Evolutionary conservation across 2,329 filamentous ascomycete species (phyloP).

Genomic region (Cyphellophora attinorum): DNA sequence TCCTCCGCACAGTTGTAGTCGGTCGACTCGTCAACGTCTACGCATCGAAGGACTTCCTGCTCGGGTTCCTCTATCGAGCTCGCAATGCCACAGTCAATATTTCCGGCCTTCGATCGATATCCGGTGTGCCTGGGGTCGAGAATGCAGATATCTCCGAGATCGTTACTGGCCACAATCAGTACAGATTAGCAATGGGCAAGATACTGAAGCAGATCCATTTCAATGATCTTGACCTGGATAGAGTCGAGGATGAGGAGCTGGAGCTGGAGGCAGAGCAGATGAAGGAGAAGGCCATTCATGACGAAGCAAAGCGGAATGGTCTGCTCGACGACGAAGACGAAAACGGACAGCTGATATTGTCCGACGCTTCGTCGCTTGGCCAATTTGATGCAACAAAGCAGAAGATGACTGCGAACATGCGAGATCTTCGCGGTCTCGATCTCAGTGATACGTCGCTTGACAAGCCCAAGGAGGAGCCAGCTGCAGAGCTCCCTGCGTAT

Average conservation of each 20-base stretch:
- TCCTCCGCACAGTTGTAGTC: constrained; percentile 59
- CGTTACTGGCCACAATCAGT: constrained; percentile 40
- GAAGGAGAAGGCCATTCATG: constrained; percentile 26
- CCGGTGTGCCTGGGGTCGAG: constrained; percentile 54
- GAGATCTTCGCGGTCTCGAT: neutral
- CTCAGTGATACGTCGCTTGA: neutral
- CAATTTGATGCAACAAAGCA: neutral
- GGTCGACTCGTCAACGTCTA: constrained; percentile 72
- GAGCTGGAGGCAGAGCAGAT: constrained; percentile 29
- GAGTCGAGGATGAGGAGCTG: constrained; percentile 36
- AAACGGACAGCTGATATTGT: constrained; percentile 17
- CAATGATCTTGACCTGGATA: constrained; percentile 38
- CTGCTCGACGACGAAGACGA: constrained; percentile 22
- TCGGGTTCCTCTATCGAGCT: constrained; percentile 68
- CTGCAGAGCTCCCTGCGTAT: neutral
- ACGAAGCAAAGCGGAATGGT: constrained; percentile 18
- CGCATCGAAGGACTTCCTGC: constrained; percentile 67
- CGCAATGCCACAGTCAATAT: constrained; percentile 65
- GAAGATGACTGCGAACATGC: neutral
- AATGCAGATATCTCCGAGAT: constrained; percentile 45
- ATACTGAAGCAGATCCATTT: constrained; percentile 44
- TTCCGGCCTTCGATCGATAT: constrained; percentile 61
- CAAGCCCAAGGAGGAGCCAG: neutral
- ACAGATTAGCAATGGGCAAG: constrained; percentile 40
- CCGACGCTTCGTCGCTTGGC: neutral